Evolutionary conservation across 306 rosid species (phyloP), one percentile per base, ranked within the genome.

Genomic region (Cicer yamashitae): DNA sequence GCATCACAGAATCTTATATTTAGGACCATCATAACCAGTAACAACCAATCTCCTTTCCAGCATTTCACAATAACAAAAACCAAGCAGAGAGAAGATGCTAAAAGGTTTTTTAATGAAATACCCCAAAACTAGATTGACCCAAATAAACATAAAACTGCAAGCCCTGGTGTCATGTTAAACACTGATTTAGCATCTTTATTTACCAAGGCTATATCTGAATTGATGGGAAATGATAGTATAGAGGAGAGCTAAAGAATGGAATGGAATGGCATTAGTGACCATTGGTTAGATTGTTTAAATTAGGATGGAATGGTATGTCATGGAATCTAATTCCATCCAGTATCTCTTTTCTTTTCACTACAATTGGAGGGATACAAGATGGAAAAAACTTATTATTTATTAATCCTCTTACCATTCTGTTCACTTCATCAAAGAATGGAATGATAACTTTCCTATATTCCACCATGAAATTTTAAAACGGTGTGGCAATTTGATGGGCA

Each of bases 1-100:
- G 38, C 61, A 59, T 59, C 44, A 37, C 67, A 73, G 22, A 58
- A 45, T 20, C 57, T 43, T 73, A 18, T 58, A 13, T 43, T 72
- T 37, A 39, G 25, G 67, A 10, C 51, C 10, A 71, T 54, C 65
- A 41, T 41, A 56, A 41, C 40, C 59, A 14, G n/a, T 59, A 73
- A 30, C 18, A 1, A 3, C 38, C 50, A 70, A 38, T 51, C 34
- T 30, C 74, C 34, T 37, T 17, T 38, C 66, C 41, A 38, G 18
- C 53, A 40, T 39, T 56, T 71, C 40, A 39, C 20, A 54, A 7
- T 41, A 30, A 47, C 43, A 40, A 25, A 68, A 68, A 48, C 25
- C n/a, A n/a, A 45, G 20, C 56, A 6, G 25, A 8, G 7, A 8
- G 48, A 68, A 47, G 57, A 48, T 47, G 59, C 59, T 25, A 48